Percentiles rank a stretch among this genome's conserved stretches.
Conservation (phyloP, 2,329 filamentous ascomycete species). For the Hyphodiscus sp. region DNA sequence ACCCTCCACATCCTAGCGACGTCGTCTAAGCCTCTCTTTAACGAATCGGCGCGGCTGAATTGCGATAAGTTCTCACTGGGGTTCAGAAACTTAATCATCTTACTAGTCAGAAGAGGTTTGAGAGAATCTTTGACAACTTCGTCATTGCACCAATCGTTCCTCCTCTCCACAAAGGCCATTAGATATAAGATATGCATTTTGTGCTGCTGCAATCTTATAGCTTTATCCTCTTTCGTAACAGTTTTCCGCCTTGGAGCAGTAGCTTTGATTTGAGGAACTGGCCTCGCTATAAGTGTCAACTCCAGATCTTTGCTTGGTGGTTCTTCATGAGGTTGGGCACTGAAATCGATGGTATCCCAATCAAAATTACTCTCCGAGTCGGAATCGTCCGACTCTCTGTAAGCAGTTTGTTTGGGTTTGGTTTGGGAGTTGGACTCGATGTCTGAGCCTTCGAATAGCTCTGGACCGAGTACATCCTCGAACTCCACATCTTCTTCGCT, state of each 20-base stretch:
- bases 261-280: constrained; percentile 10
- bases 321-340: constrained; percentile 24
- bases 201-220: constrained; percentile 66
- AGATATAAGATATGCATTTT: constrained; percentile 81
- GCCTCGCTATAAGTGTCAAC: constrained; percentile 28
- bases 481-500: constrained; percentile 26
- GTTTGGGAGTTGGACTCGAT: constrained; percentile 10
- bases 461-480: constrained; percentile 25
- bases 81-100: constrained; percentile 60
- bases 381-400: constrained; percentile 45
- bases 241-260: constrained; percentile 35
- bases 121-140: constrained; percentile 58
- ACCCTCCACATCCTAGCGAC: constrained; percentile 60
- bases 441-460: neutral
- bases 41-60: constrained; percentile 67
- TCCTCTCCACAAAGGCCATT: constrained; percentile 65
- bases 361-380: constrained; percentile 47
- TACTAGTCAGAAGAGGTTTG: constrained; percentile 57
- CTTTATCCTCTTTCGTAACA: constrained; percentile 47
- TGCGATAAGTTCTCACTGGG: constrained; percentile 63
- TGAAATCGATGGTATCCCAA: constrained; percentile 55
- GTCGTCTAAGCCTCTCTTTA: constrained; percentile 72
- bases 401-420: constrained; percentile 31
- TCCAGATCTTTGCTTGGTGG: constrained; percentile 27
- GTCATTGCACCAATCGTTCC: constrained; percentile 90